Evolutionary conservation across 352 stramenopile species (phyloP).

Genomic region (Globisporangium irregulare): DNA sequence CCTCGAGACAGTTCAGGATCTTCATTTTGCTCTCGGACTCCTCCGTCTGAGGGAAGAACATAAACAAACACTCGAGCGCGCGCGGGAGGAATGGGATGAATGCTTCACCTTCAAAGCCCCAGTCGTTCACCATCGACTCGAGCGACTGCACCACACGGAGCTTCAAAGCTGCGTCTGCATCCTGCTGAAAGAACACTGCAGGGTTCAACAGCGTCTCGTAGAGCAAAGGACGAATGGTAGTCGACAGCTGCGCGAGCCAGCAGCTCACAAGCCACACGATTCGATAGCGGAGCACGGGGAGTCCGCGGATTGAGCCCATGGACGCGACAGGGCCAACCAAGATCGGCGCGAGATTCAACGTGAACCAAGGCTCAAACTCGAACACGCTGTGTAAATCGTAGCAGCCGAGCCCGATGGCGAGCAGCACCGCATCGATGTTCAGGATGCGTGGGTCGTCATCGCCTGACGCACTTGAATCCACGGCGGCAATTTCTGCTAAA

Average conservation of each 20-base stretch:
- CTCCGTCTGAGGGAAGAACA: slow-evolving; percentile 58
- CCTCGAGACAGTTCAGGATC: slow-evolving; percentile 65
- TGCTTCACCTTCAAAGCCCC: slow-evolving; percentile 70
- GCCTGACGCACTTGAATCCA: slow-evolving; percentile 2
- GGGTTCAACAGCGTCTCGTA: slow-evolving; percentile 72
- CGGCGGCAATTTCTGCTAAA: slow-evolving; percentile 35
- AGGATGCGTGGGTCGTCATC: slow-evolving; percentile 37
- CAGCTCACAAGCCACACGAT: slow-evolving; percentile 87
- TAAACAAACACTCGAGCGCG: slow-evolving; percentile 59
- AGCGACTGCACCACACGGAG: slow-evolving; percentile 75
- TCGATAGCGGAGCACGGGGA: slow-evolving; percentile 69
- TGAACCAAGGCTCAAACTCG: slow-evolving; percentile 87
- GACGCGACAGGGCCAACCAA: slow-evolving; percentile 30
- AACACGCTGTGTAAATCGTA: slow-evolving; percentile 88
- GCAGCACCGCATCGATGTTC: slow-evolving; percentile 74
- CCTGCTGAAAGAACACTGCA: slow-evolving; percentile 27
- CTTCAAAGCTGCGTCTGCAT: slow-evolving; percentile 61
- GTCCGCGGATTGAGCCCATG: slow-evolving; percentile 37
- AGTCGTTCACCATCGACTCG: slow-evolving; percentile 78
- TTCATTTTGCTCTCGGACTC: slow-evolving; percentile 83
- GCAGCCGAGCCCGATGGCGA: slow-evolving; percentile 76
- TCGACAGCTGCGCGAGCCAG: slow-evolving; percentile 79
- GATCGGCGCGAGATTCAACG: slow-evolving; percentile 67
- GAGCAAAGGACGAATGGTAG: slow-evolving; percentile 60
- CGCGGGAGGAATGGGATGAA: slow-evolving; percentile 69